phyloP scores from a whole-genome alignment of 257 asterid species.

The Solanum chmielewskii region DNA sequence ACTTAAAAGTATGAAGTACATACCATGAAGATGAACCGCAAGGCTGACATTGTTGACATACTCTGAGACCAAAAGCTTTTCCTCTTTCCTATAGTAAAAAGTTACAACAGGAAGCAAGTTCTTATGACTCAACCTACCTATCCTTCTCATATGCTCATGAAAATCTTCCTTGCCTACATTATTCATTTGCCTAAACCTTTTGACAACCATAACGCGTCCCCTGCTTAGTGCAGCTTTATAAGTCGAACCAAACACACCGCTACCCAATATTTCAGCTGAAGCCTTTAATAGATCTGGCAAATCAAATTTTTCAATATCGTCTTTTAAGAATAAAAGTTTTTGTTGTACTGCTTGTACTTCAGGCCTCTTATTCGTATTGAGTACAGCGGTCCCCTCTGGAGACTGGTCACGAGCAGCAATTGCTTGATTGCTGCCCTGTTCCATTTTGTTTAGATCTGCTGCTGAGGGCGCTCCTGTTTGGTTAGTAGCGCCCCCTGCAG shows the following conservation, averaged over 20 bases:
- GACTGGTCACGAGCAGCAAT: constrained; percentile 8
- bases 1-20: not conserved
- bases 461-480: not conserved
- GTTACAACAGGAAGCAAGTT: constrained; percentile 68
- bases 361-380: constrained; percentile 1
- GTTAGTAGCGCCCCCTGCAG: not conserved
- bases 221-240: constrained; percentile 54
- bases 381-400: not conserved
- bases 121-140: constrained; percentile 56
- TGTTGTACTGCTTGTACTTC: constrained; percentile 15
- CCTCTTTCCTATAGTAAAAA: constrained; percentile 78
- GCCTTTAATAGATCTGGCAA: constrained; percentile 72
- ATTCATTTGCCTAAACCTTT: constrained; percentile 79
- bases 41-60: constrained; percentile 52
- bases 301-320: constrained; percentile 47
- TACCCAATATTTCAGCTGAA: constrained; percentile 84
- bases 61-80: constrained; percentile 67
- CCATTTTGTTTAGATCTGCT: constrained; percentile 33
- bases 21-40: constrained; percentile 86
- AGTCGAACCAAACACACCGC: constrained; percentile 74
- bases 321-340: constrained; percentile 53
- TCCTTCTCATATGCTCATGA: constrained; percentile 76
- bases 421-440: constrained; percentile 12
- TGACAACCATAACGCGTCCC: constrained; percentile 53
- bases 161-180: constrained; percentile 66